Conservation (phyloP, 2,329 filamentous ascomycete genomes). For the Cadophora gregata region DNA sequence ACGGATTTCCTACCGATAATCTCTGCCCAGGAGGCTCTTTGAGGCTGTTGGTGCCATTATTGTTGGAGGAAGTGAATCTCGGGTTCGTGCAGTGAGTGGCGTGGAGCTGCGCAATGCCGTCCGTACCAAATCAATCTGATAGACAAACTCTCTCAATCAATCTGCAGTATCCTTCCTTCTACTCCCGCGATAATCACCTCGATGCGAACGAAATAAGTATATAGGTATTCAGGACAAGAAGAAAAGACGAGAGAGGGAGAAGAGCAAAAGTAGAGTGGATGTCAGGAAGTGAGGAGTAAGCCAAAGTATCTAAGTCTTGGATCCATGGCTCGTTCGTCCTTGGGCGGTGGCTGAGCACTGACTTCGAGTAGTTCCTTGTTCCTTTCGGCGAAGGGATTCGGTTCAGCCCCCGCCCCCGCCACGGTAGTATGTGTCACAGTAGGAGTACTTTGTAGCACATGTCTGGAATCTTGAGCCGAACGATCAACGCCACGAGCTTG, state of each 20-base stretch:
- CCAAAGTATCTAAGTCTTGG: not conserved
- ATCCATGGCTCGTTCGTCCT: not conserved
- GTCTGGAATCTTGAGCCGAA: not conserved
- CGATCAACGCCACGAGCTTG: not conserved
- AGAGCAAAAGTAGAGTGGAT: not conserved
- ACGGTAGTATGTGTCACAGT: not conserved
- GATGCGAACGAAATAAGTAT: not conserved
- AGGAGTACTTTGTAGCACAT: not conserved
- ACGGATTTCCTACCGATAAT: not conserved
- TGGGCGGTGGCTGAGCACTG: constrained; percentile 9
- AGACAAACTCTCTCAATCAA: not conserved
- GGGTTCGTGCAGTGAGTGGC: constrained; percentile 1
- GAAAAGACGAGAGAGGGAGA: not conserved
- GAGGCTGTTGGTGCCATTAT: constrained; percentile 1
- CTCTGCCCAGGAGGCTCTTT: constrained; percentile 2
- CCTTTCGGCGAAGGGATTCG: not conserved
- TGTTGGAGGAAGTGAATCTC: not conserved
- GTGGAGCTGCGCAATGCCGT: not conserved
- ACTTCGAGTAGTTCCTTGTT: constrained; percentile 10
- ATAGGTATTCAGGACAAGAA: not conserved
- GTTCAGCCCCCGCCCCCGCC: not conserved
- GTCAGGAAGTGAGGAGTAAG: not conserved
- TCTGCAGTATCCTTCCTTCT: not conserved
- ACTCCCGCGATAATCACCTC: too few relatives aligned
- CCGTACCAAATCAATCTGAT: not conserved